A percentile compares a stretch with the other conserved stretches of the same genome.
Conservation (phyloP, 768 basidiomycete genomes). For the Kondoa subrosea region DNA sequence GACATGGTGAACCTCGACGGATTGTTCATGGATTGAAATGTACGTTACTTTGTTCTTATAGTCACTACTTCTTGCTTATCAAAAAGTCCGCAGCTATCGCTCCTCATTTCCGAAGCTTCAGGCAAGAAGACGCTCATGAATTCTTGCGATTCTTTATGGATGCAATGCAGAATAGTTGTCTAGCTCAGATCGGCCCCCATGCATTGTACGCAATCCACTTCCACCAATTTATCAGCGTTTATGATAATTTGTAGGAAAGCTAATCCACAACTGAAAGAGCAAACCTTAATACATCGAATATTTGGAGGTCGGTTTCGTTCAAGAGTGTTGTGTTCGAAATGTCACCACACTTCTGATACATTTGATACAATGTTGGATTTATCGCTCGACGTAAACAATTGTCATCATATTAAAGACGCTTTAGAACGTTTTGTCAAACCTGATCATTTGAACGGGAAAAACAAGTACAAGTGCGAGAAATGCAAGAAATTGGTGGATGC, state of each 20-base stretch:
- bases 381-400: conserved; percentile 66
- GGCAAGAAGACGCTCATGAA: conserved; percentile 96
- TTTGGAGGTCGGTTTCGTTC: conserved; percentile 87
- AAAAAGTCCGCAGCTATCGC: not conserved
- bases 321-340: conserved; percentile 66
- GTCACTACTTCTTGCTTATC: not conserved
- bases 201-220: not conserved
- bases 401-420: conserved; percentile 49
- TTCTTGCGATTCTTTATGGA: conserved; percentile 90
- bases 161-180: conserved; percentile 66
- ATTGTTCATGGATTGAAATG: conserved; percentile 57
- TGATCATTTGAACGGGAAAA: conserved; percentile 68
- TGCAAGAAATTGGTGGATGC: conserved; percentile 84
- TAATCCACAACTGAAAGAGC: conserved; percentile 40
- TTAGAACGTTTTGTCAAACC: conserved; percentile 61
- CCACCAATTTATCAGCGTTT: conserved; percentile 7
- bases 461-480: conserved; percentile 99
- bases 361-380: conserved; percentile 89
- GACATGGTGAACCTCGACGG: conserved; percentile 38
- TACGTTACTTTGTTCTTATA: conserved; percentile 32
- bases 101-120: conserved; percentile 41
- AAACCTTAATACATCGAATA: conserved; percentile 83
- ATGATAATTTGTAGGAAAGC: conserved; percentile 11
- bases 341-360: conserved; percentile 78
- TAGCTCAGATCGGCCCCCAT: conserved; percentile 28